Percentiles rank a stretch among this genome's conserved stretches.
Evolutionary conservation across 1,284 basidiomycete genomes (phyloP).

Genomic region (Ustilago esculenta): DNA sequence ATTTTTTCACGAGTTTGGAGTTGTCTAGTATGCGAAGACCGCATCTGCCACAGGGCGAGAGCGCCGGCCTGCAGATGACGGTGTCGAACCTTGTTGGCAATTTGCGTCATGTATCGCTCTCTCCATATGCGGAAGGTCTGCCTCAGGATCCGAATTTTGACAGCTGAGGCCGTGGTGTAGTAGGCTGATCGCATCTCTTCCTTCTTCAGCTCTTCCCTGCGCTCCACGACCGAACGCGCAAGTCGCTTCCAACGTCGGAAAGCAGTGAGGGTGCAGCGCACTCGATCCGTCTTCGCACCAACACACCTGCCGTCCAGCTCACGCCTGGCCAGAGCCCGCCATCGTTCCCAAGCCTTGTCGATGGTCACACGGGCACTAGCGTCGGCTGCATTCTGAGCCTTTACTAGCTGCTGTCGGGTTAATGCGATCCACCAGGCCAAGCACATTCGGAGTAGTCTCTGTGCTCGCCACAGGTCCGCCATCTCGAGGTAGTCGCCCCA

Average conservation of each 20-base stretch:
- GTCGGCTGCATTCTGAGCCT: constrained; percentile 16
- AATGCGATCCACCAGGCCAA: constrained; percentile 50
- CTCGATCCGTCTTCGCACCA: constrained; percentile 34
- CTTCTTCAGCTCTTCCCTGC: constrained; percentile 36
- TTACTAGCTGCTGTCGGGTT: constrained; percentile 22
- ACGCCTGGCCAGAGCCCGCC: constrained; percentile 4
- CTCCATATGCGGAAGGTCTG: constrained; percentile 26
- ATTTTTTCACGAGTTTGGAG: constrained; percentile 20
- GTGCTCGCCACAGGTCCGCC: constrained; percentile 33
- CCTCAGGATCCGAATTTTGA: constrained; percentile 11
- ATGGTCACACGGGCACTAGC: constrained; percentile 25
- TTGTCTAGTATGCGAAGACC: constrained; percentile 10
- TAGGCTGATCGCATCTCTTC: constrained; percentile 38
- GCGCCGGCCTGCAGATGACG: constrained; percentile 43
- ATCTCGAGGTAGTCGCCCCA: constrained; percentile 1
- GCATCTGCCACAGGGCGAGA: constrained; percentile 48
- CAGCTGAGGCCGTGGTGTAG: constrained; percentile 7
- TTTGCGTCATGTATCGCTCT: neutral
- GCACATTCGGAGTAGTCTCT: constrained; percentile 18
- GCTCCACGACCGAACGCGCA: constrained; percentile 3
- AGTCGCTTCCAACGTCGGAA: constrained; percentile 41
- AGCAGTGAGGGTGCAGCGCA: constrained; percentile 44
- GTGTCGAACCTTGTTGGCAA: constrained; percentile 27
- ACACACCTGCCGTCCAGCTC: neutral
- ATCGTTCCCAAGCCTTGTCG: constrained; percentile 30